Evolutionary conservation across 331 rosid species (phyloP), one percentile per base, ranked within the genome.

Genomic region (Ulmus americana): DNA sequence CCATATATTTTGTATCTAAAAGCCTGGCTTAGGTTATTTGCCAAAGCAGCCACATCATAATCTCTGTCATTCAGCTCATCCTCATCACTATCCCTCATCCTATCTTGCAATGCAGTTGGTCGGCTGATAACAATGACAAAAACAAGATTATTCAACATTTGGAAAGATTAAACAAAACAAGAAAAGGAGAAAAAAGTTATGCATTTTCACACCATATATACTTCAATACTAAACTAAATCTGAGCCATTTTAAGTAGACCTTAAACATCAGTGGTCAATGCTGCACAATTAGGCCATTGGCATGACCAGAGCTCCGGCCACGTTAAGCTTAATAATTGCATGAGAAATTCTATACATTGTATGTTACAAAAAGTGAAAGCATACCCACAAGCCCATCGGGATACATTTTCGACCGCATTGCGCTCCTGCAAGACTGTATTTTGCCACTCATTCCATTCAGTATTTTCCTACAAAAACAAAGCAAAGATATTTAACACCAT

Each of bases 351-450:
- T 28, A 28, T 58, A 69, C 68, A 63, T 65, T 60, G 55, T 54
- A 47, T 56, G 52, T 68, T 55, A 58, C 43, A n/a, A 59, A 59
- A 53, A 47, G 63, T 61, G 45, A 55, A 42, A 65, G 74, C 90
- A 76, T 82, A 94, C 99, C 99, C 99, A 16, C 99, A 94, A 73
- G 87, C 92, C 99, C 99, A 94, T 56, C 88, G 78, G 69, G 82
- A 84, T 55, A 94, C 97, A 71, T 90, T 94, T 77, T 90, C 97
- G 85, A 90, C 90, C 47, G 78, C 78, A 69, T 90, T 94, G 66
- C 99, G 99, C 61, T 85, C 95, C 78, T 85, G 92, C 74, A 94
- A 77, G 73, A 82, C 77, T 47, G 88, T 84, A 59, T 83, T 70
- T 73, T 87, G 95, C 99, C 99, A 94, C 58, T 85, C 97, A 28